Conservation (phyloP, 768 basidiomycete species). For the Cystobasidium onofrii region DNA sequence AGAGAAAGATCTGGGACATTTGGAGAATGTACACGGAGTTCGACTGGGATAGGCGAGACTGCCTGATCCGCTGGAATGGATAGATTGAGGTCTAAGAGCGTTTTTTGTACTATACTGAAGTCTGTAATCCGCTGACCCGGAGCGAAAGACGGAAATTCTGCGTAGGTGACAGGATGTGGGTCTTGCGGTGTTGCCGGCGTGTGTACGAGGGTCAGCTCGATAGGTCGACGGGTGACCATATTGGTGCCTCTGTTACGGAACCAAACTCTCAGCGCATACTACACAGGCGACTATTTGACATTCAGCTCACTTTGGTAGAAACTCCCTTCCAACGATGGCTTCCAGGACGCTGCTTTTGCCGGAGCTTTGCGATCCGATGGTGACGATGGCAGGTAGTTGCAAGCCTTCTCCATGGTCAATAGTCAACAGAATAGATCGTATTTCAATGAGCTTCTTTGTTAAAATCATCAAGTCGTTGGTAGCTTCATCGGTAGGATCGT, state of each 20-base stretch:
- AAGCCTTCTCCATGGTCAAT: constrained; percentile 92
- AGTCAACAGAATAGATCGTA: constrained; percentile 83
- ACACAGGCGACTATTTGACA: not conserved
- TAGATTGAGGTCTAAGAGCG: constrained; percentile 86
- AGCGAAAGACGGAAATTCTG: constrained; percentile 85
- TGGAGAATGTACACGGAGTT: constrained; percentile 91
- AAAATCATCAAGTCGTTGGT: constrained; percentile 86
- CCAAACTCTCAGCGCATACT: constrained; percentile 16
- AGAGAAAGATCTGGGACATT: constrained; percentile 93
- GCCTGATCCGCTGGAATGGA: constrained; percentile 82
- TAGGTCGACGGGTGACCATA: constrained; percentile 97
- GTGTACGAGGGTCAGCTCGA: constrained; percentile 93
- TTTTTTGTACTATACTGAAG: constrained; percentile 84
- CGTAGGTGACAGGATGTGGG: constrained; percentile 62
- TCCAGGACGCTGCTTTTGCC: constrained; percentile 97
- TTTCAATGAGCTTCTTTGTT: constrained; percentile 90
- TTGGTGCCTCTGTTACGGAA: constrained; percentile 69
- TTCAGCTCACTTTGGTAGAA: constrained; percentile 83
- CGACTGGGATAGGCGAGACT: constrained; percentile 89
- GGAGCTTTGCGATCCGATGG: constrained; percentile 95
- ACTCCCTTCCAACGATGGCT: constrained; percentile 94
- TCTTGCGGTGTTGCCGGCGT: constrained; percentile 60
- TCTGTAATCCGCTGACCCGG: constrained; percentile 74
- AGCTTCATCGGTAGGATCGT: constrained; percentile 43
- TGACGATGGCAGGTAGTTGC: constrained; percentile 93